A percentile compares a stretch with the other conserved stretches of the same genome.
Evolutionary conservation across 805 yeast genomes (phyloP).

Genomic region (Priceomyces haplophilus): DNA sequence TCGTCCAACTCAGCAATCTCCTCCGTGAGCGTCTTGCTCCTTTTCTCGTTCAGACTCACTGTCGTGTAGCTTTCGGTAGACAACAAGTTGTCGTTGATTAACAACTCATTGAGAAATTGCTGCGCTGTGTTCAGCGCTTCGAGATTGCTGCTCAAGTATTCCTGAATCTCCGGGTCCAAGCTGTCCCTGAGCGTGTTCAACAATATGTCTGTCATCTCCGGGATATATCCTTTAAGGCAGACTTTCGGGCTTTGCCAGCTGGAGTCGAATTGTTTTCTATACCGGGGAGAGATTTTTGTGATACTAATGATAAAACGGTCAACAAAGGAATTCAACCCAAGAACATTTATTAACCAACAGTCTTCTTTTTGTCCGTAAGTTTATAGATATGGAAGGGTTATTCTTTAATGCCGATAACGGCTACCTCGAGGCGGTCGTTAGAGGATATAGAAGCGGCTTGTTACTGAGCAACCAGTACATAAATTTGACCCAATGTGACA

Average conservation of each 20-base stretch:
- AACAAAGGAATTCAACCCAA: not conserved
- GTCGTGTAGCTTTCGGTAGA: slow-evolving; percentile 44
- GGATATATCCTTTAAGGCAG: not conserved
- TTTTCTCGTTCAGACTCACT: slow-evolving; percentile 16
- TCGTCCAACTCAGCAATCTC: slow-evolving; percentile 74
- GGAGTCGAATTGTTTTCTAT: not conserved
- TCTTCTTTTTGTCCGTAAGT: not conserved
- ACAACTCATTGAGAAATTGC: slow-evolving; percentile 35
- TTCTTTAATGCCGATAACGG: slow-evolving; percentile 89
- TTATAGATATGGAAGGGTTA: slow-evolving; percentile 75
- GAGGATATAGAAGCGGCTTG: slow-evolving; percentile 89
- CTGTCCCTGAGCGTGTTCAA: slow-evolving; percentile 29
- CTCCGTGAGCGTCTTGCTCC: slow-evolving; percentile 48
- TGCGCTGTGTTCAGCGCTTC: slow-evolving; percentile 20
- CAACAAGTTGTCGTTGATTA: slow-evolving; percentile 48
- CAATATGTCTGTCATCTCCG: slow-evolving; percentile 18
- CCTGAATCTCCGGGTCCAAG: slow-evolving; percentile 22
- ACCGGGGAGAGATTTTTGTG: not conserved
- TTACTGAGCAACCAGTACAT: slow-evolving; percentile 76
- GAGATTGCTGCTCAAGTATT: slow-evolving; percentile 18
- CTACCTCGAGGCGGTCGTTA: slow-evolving; percentile 87
- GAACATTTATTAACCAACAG: not conserved
- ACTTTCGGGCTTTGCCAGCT: not conserved
- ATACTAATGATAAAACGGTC: slow-evolving; percentile 2
- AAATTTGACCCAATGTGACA: slow-evolving; percentile 94